Percentiles rank a stretch among this genome's conserved stretches.
Evolutionary conservation across 345 rosid species (phyloP).

Genomic region (Populus nigra): DNA sequence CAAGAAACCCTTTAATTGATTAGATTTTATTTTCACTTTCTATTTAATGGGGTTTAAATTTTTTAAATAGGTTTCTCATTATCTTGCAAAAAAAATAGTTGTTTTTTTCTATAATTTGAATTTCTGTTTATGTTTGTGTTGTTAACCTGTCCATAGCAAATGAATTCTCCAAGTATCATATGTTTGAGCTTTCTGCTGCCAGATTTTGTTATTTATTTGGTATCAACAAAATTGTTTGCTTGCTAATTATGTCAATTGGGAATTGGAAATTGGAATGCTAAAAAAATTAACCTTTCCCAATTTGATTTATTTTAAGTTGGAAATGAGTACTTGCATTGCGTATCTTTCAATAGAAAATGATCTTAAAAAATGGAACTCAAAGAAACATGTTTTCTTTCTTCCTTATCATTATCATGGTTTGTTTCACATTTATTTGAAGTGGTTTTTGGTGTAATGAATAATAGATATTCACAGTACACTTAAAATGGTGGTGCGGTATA

Average conservation of each 20-base stretch:
- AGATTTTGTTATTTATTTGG: not conserved
- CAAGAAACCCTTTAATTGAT: no score
- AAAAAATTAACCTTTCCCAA: not conserved
- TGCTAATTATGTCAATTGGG: not conserved
- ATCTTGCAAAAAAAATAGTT: no score
- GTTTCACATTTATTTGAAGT: not conserved
- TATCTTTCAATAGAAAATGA: not conserved
- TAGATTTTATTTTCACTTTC: no score
- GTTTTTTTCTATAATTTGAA: no score
- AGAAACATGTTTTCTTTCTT: not conserved
- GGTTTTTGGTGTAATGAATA: not conserved
- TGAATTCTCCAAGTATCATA: no score
- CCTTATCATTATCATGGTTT: not conserved
- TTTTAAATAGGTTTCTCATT: no score
- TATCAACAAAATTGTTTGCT: not conserved
- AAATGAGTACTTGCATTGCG: not conserved
- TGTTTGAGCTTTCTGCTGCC: not conserved
- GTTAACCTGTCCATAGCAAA: no score
- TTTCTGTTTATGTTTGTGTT: no score
- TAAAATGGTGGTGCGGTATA: not conserved
- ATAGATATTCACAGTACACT: not conserved
- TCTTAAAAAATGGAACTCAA: not conserved
- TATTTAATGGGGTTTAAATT: no score
- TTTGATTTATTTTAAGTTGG: not conserved
- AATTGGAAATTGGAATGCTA: not conserved